Evolutionary conservation across 1,284 basidiomycete genomes (phyloP), one percentile per base, ranked within the genome.

Genomic region (Fomitopsis palustris): DNA sequence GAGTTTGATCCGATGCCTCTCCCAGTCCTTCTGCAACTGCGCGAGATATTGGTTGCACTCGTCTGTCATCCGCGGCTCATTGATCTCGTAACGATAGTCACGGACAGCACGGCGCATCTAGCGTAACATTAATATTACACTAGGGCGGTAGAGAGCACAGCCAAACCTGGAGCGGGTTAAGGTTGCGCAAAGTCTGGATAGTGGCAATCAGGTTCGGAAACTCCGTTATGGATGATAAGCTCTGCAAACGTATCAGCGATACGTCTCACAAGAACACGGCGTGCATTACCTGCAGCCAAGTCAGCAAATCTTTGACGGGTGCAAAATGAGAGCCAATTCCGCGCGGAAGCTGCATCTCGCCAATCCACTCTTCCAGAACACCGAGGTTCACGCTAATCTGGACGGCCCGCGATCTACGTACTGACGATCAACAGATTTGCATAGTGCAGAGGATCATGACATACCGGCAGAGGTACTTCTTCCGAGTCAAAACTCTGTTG

Each of bases 11-110:
- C 93, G 81, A 72, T 92, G 88, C 59, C 91, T 79, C 74, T 97
- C 95, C 96, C 96, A 98, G 70, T 98, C 96, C 68, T 93, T 93
- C 73, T 97, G 95, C 12, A 98, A 77, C 68, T 98, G 95, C 4
- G 87, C 90, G 27, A 99, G 83, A 70, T 98, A 98, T 75, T 97
- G 93, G 52, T 85, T 77, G 69, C 96, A 98, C 72, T 99, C 96
- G 25, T 97, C 94, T 6, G 88, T 90, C 93, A 99, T 97, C 61
- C 84, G 83, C 2, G 85, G 81, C 75, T 99, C 96, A 69, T 91
- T 91, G 54, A 98, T 90, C 76, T 98, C 96, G 71, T 93, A 98
- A 65, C 91, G 90, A 76, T 99, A 99, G 68, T 98, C 96, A 53
- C 89, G 85, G 23, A 96, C 90, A 29, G 95, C 95, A 38, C 93